Evolutionary conservation across 441 rosid genomes (phyloP).

Genomic region (Codiaeum variegatum): DNA sequence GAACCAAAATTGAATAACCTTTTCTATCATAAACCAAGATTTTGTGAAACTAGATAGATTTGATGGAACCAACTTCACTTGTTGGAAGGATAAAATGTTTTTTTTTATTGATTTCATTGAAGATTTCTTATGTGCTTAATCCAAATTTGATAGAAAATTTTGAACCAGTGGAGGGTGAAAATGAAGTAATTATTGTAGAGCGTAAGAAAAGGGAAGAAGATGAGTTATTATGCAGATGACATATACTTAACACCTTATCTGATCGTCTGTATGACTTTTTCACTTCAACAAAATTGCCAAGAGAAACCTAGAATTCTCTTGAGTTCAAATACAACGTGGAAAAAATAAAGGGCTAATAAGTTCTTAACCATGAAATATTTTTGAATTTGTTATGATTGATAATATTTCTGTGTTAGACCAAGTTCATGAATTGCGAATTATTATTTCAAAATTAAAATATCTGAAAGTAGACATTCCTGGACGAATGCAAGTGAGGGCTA

Average conservation of each 20-base stretch:
- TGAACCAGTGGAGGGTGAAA: no score
- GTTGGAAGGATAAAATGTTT: no score
- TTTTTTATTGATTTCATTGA: no score
- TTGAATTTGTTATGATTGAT: neutral
- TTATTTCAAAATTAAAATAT: slow-evolving; percentile 5
- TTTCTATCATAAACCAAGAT: no score
- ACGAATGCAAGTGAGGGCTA: neutral
- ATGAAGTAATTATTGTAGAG: no score
- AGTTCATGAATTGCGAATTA: slow-evolving; percentile 7
- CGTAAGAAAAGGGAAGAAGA: neutral
- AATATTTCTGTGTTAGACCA: neutral
- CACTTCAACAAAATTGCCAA: neutral
- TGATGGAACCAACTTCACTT: no score
- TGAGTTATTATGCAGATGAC: neutral
- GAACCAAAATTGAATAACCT: no score
- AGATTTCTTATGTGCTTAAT: no score
- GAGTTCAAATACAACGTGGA: neutral
- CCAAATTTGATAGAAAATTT: no score
- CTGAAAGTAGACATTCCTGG: neutral
- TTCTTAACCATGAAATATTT: neutral
- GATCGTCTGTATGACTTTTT: neutral
- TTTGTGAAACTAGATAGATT: no score
- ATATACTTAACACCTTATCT: neutral
- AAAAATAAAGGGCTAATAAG: neutral
- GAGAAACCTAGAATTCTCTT: neutral